Evolutionary conservation across 768 basidiomycete species (phyloP).

Genomic region (Royoungia palumana): DNA sequence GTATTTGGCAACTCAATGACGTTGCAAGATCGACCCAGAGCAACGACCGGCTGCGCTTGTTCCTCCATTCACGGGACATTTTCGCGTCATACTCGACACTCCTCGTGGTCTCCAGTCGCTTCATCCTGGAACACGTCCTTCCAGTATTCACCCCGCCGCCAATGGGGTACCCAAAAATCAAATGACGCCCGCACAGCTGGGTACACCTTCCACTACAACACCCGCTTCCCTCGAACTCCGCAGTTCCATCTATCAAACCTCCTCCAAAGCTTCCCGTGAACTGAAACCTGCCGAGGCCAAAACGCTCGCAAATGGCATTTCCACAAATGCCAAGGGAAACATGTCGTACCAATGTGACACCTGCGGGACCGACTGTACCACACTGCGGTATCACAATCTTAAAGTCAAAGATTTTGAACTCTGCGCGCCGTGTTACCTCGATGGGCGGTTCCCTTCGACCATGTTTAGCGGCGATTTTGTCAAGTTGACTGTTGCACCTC

Average conservation of each 20-base stretch:
- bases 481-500: slow-evolving; percentile 54
- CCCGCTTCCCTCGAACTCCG: slow-evolving; percentile 85
- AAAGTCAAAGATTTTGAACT: slow-evolving; percentile 91
- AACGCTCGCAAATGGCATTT: slow-evolving; percentile 50
- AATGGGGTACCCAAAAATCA: slow-evolving; percentile 47
- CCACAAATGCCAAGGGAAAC: slow-evolving; percentile 46
- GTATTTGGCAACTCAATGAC: slow-evolving; percentile 3
- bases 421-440: slow-evolving; percentile 90
- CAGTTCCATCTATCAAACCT: slow-evolving; percentile 83
- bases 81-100: slow-evolving; percentile 95
- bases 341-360: slow-evolving; percentile 82
- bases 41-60: slow-evolving; percentile 90
- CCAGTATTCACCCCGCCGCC: slow-evolving; percentile 40
- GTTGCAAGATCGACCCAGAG: slow-evolving; percentile 88
- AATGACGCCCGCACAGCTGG: slow-evolving; percentile 19
- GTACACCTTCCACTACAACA: slow-evolving; percentile 26
- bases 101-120: slow-evolving; percentile 94
- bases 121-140: slow-evolving; percentile 72
- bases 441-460: slow-evolving; percentile 92
- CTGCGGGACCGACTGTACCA: slow-evolving; percentile 90
- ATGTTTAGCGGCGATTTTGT: slow-evolving; percentile 99
- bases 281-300: slow-evolving; percentile 68
- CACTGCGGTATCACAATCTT: slow-evolving; percentile 85
- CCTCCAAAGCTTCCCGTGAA: slow-evolving; percentile 75
- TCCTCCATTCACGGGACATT: slow-evolving; percentile 98